Conservation (phyloP, 176 grass and related monocot genomes). For the Bonia amplexicaulis region DNA sequence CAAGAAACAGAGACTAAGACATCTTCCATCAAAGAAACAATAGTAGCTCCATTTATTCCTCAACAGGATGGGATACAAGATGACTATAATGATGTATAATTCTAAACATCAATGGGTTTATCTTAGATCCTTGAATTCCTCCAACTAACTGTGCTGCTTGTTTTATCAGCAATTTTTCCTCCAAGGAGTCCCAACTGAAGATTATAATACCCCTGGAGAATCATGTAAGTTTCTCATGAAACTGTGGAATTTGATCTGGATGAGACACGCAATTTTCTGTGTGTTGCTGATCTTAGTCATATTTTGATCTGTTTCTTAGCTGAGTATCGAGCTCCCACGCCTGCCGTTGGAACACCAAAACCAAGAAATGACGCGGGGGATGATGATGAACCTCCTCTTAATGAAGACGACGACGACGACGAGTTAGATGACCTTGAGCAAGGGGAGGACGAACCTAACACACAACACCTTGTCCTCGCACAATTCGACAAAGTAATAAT, state of each 20-base stretch:
- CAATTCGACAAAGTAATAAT: constrained; percentile 72
- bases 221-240: constrained; percentile 41
- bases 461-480: constrained; percentile 70
- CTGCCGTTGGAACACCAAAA: constrained; percentile 54
- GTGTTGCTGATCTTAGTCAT: not conserved
- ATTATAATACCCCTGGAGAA: constrained; percentile 72
- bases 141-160: not conserved
- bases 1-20: constrained; percentile 30
- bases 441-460: constrained; percentile 64
- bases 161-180: constrained; percentile 59
- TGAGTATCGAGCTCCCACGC: constrained; percentile 58
- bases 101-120: constrained; percentile 16
- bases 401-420: constrained; percentile 54
- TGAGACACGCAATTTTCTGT: not conserved
- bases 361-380: constrained; percentile 43
- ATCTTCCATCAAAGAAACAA: constrained; percentile 16
- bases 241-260: not conserved
- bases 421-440: constrained; percentile 67
- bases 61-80: constrained; percentile 65
- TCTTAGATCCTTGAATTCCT: constrained; percentile 1
- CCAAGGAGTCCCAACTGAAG: constrained; percentile 63
- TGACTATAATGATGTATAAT: constrained; percentile 79
- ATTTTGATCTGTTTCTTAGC: constrained; percentile 36
- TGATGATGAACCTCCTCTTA: constrained; percentile 75
- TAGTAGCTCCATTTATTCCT: constrained; percentile 41